Evolutionary conservation across 129 eudicot genomes (phyloP).

Genomic region (Mikania micrantha): DNA sequence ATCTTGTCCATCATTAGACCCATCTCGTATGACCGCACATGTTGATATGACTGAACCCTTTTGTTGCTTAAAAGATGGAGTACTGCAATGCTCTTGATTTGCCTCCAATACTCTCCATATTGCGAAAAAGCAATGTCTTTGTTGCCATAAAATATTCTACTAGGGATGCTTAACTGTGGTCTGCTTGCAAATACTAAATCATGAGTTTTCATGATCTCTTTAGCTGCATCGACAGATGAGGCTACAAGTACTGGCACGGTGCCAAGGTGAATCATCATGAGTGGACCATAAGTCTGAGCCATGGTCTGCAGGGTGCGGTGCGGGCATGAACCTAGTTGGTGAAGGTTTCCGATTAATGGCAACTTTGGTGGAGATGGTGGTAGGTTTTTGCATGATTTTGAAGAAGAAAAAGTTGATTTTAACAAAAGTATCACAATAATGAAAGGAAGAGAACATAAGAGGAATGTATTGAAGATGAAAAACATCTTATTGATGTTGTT

Average conservation of each 20-base stretch:
- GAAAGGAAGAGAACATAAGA: not conserved
- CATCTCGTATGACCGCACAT: no score
- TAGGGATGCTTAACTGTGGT: not conserved
- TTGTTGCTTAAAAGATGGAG: no score
- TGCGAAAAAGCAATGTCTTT: not conserved
- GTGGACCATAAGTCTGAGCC: not conserved
- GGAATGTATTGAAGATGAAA: not conserved
- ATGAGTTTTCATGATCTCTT: not conserved
- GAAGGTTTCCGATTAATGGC: conserved; percentile 1
- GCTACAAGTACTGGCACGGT: not conserved
- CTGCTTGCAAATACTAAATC: not conserved
- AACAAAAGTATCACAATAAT: not conserved
- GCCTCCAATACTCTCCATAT: conserved; percentile 1
- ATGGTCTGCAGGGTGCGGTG: not conserved
- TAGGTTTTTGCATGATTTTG: not conserved
- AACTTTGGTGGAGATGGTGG: not conserved
- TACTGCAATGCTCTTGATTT: no score
- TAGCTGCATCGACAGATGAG: not conserved
- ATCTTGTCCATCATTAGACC: no score
- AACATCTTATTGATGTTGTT: not conserved
- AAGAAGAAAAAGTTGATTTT: not conserved
- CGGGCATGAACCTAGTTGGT: not conserved
- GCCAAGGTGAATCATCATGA: not conserved
- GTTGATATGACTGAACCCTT: no score
- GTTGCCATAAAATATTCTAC: not conserved